phyloP scores from a whole-genome alignment of 1,284 basidiomycete genomes.

The Cutaneotrichosporon dermatis region DNA sequence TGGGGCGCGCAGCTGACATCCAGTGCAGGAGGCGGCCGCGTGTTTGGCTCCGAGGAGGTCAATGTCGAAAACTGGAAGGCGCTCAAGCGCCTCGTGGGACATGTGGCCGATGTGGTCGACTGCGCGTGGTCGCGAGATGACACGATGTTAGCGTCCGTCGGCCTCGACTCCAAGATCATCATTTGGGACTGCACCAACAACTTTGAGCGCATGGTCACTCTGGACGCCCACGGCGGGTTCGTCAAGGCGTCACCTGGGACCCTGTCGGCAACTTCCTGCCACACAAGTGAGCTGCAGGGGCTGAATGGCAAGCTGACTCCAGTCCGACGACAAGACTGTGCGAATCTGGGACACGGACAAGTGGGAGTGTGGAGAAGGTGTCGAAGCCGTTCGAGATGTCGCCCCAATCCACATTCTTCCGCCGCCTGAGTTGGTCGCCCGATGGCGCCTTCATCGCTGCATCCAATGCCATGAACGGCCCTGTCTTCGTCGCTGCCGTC shows the following conservation, averaged over 20 bases:
- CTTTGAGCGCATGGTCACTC: slow-evolving; percentile 72
- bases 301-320: slow-evolving; percentile 25
- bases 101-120: slow-evolving; percentile 96
- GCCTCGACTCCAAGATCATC: slow-evolving; percentile 82
- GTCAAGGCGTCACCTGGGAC: slow-evolving; percentile 98
- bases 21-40: slow-evolving; percentile 72
- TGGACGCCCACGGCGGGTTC: slow-evolving; percentile 89
- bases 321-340: slow-evolving; percentile 92
- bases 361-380: slow-evolving; percentile 80
- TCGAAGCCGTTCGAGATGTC: slow-evolving; percentile 88
- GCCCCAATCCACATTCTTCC: slow-evolving; percentile 91
- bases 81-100: slow-evolving; percentile 81
- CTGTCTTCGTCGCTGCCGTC: slow-evolving; percentile 94
- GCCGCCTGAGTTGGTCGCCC: slow-evolving; percentile 93
- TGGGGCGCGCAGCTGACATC: neutral
- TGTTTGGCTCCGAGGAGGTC: slow-evolving; percentile 87
- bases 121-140: slow-evolving; percentile 92
- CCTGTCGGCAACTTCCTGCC: slow-evolving; percentile 89
- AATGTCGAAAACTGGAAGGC: slow-evolving; percentile 99
- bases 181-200: slow-evolving; percentile 83
- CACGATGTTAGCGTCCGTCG: slow-evolving; percentile 87
- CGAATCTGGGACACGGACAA: slow-evolving; percentile 95
- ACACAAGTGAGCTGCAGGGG: slow-evolving; percentile 55
- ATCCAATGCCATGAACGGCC: slow-evolving; percentile 95
- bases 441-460: slow-evolving; percentile 97